Evolutionary conservation across 2,329 filamentous ascomycete genomes (phyloP), one percentile per base, ranked within the genome.

Genomic region (Alternaria brassicicola): DNA sequence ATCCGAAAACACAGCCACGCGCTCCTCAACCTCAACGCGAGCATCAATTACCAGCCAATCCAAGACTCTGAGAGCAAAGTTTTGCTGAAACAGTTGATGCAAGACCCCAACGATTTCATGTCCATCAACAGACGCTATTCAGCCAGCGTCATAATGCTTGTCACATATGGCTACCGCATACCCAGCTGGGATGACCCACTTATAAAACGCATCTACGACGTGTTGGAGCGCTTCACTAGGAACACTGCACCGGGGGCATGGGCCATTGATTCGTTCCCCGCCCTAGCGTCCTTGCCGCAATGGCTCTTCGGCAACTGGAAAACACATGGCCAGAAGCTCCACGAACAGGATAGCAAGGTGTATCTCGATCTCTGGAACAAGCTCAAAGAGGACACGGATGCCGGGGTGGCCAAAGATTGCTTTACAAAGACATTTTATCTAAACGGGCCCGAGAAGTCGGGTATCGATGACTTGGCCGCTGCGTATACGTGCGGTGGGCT

Each of bases 51-150:
- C 55, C 71, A 71, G 15, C 69, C 74, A 0, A 62, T 84, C 0
- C 81, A 83, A 60, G 79, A 82, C 9, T 71, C 83, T 6, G 82
- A 84, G 61, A 79, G 77, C 26, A 79, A 76, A 52, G 80, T 83
- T 49, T 62, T 83, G 1, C 57, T 83, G 1, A 70, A 69, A 15
- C 79, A 83, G 12, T 64, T 83, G 0, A 59, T 83, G n/a, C 59
- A 65, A 1, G 70, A 73, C 15, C 71, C 73, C 2, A 56, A 70
- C n/a, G 63, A 73, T 19, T 77, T 74, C 41, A 68, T 74, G 30
- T 57, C 62, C 19, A 69, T 72, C 52, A 77, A 75, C 50, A 55
- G 74, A 19, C 63, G 74, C 8, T 76, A 77, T 54, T 67, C 71
- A 1, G 71, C 72, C 5, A 68, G 66, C 23, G 68, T 76, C 3